Evolutionary conservation across 2,329 filamentous ascomycete species (phyloP).

Genomic region (Nemania sp.): DNA sequence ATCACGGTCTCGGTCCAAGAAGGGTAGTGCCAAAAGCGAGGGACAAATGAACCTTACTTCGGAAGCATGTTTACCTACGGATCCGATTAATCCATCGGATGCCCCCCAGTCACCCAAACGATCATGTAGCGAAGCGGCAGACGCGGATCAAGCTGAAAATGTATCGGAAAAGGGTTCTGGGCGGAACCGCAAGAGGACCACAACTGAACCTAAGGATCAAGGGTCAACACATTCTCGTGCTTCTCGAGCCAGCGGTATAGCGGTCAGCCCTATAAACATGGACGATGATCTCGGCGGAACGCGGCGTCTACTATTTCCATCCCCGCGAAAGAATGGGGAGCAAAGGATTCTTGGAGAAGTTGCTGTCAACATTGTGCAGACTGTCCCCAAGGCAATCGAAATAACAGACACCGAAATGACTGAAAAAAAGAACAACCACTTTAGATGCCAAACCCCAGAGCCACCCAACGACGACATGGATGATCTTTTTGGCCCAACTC

Average conservation of each 20-base stretch:
- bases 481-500: conserved; percentile 68
- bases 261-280: conserved; percentile 59
- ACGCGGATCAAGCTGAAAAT: conserved; percentile 38
- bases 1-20: conserved; percentile 51
- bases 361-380: conserved; percentile 55
- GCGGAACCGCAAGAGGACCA: conserved; percentile 21
- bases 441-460: conserved; percentile 42
- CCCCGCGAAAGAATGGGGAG: conserved; percentile 67
- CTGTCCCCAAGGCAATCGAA: conserved; percentile 43
- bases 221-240: conserved; percentile 57
- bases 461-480: conserved; percentile 42
- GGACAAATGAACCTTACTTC: conserved; percentile 51
- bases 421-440: conserved; percentile 50
- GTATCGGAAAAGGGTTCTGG: conserved; percentile 38
- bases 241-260: conserved; percentile 59
- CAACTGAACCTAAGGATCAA: conserved; percentile 27
- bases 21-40: conserved; percentile 53
- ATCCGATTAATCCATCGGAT: conserved; percentile 54
- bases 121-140: conserved; percentile 16
- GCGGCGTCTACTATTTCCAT: conserved; percentile 75
- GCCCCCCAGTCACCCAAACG: conserved; percentile 37
- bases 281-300: conserved; percentile 61
- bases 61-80: conserved; percentile 58
- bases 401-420: conserved; percentile 39
- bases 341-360: conserved; percentile 64